Percentiles rank a stretch among this genome's conserved stretches.
phyloP scores from a whole-genome alignment of 441 rosid species.

The Aleurites moluccanus region DNA sequence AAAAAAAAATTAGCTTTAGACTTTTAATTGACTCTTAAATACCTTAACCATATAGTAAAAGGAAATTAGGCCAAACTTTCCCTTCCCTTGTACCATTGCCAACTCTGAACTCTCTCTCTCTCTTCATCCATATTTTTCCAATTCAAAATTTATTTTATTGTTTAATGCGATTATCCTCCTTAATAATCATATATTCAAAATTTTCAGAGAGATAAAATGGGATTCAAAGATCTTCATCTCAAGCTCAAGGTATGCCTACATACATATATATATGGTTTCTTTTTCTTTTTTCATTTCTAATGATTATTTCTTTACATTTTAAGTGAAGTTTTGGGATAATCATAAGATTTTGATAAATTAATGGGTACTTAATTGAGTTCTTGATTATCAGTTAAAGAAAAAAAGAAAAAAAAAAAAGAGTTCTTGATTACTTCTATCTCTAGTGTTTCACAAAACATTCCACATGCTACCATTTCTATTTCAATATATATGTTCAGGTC shows the following conservation, averaged over 20 bases:
- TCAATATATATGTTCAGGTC: too few species aligned
- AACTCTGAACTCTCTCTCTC: neutral
- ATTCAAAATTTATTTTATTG: neutral
- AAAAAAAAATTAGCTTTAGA: neutral
- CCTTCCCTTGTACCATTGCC: neutral
- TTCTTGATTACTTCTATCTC: neutral
- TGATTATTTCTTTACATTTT: neutral
- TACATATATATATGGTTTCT: neutral
- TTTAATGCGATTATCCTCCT: neutral
- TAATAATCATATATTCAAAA: neutral
- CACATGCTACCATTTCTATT: too few species aligned
- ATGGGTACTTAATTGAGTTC: too few species aligned
- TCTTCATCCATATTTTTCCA: neutral
- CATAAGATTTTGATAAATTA: neutral
- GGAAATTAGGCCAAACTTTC: neutral
- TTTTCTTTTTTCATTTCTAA: neutral
- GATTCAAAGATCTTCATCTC: slow-evolving; percentile 13
- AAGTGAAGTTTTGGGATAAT: neutral
- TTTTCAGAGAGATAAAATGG: neutral
- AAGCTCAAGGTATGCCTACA: slow-evolving; percentile 20
- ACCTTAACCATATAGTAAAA: neutral
- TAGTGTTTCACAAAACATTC: neutral
- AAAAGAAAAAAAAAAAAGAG: neutral
- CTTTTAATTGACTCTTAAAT: slow-evolving; percentile 8
- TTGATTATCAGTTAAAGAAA: too few species aligned